These are phyloP conservation scores for Leishmania tarentolae DNA, from an alignment of 208 protist genomes.

Conservation along the genomic window DNA sequence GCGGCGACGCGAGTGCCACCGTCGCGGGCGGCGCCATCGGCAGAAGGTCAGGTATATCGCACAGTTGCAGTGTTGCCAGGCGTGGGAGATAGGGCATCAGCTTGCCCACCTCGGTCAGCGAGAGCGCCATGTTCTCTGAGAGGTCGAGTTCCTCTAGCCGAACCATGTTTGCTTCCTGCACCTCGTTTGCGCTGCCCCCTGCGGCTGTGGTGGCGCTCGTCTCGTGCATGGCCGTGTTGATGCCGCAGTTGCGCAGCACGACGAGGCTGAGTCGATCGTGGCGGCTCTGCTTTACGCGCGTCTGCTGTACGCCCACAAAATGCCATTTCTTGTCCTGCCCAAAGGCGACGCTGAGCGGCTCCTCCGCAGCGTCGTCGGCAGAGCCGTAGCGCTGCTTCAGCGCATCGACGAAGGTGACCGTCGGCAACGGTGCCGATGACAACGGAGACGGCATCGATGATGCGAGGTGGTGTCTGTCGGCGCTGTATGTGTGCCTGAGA, in stretches of 20 bases:
- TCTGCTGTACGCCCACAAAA: slow-evolving; percentile 83
- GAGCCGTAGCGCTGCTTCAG: slow-evolving; percentile 77
- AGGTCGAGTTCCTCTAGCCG: slow-evolving; percentile 77
- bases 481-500: slow-evolving; percentile 23
- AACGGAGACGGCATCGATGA: slow-evolving; percentile 4
- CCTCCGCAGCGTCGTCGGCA: slow-evolving; percentile 46
- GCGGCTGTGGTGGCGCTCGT: slow-evolving; percentile 9
- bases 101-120: slow-evolving; percentile 53
- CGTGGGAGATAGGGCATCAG: slow-evolving; percentile 62
- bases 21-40: neutral
- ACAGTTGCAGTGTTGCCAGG: slow-evolving; percentile 69
- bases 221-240: slow-evolving; percentile 55
- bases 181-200: slow-evolving; percentile 5
- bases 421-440: neutral
- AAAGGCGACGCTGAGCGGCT: slow-evolving; percentile 29
- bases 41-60: slow-evolving; percentile 55
- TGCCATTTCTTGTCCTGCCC: slow-evolving; percentile 72
- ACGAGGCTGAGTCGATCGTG: slow-evolving; percentile 68
- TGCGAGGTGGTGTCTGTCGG: slow-evolving; percentile 40
- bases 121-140: slow-evolving; percentile 57
- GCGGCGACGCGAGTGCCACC: slow-evolving; percentile 31
- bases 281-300: slow-evolving; percentile 54
- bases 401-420: slow-evolving; percentile 80
- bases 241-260: slow-evolving; percentile 57
- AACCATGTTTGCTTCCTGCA: slow-evolving; percentile 49